phyloP scores from a whole-genome alignment of 1,139 yeast genomes.

The Candida smagusa region DNA sequence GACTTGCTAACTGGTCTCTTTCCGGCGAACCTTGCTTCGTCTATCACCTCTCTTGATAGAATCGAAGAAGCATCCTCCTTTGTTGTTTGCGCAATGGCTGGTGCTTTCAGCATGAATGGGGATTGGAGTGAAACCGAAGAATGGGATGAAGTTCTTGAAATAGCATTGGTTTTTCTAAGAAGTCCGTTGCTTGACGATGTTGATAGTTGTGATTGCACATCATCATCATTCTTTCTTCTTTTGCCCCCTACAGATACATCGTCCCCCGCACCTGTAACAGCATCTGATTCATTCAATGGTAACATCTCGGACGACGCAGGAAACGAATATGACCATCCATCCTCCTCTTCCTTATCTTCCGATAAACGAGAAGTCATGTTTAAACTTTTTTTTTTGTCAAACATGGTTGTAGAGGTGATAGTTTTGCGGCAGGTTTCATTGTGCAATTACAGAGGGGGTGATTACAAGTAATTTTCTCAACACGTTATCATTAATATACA shows the following conservation, averaged over 20 bases:
- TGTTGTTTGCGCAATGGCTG: conserved; percentile 61
- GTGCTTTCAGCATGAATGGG: conserved; percentile 42
- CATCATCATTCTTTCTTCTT: conserved; percentile 8
- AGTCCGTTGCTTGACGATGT: conserved; percentile 7
- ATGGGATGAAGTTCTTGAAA: conserved; percentile 16
- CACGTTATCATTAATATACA: conserved; percentile 8
- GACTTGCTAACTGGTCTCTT: background rate
- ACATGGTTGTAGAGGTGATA: no score
- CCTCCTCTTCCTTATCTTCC: conserved; percentile 26
- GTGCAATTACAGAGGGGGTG: no score
- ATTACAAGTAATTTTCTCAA: background rate
- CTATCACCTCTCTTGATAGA: conserved; percentile 28
- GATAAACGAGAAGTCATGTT: no score
- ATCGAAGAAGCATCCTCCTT: conserved; percentile 49
- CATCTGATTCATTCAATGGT: conserved; percentile 8
- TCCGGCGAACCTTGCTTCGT: background rate
- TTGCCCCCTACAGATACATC: conserved; percentile 5
- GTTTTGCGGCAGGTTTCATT: no score
- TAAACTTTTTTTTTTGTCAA: no score
- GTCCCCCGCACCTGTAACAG: conserved; percentile 1
- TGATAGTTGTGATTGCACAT: conserved; percentile 9
- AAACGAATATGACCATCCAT: conserved; percentile 45
- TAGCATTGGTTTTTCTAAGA: background rate
- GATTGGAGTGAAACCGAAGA: conserved; percentile 34
- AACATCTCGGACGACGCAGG: conserved; percentile 40